Evolutionary conservation across 371 early-diverging fungal species (phyloP), one percentile per base, ranked within the genome.

Genomic region (Lichtheimia hyalospora): DNA sequence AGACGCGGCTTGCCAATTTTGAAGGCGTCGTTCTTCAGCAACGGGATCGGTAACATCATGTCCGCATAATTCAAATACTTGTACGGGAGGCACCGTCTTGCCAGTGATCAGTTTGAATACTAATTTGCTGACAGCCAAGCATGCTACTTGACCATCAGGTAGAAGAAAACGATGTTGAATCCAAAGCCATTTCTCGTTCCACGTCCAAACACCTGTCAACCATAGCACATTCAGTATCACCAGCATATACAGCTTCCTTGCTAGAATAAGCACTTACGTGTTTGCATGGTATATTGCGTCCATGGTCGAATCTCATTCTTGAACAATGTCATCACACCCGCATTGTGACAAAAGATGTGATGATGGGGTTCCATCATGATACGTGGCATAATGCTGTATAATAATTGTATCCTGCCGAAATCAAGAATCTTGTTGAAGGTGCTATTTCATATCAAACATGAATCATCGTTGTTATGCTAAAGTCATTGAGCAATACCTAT

Each of bases 361-460:
- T 69, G 67, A 28, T 71, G 39, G 14, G 71, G 77, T 34, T 73
- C 69, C 62, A 77, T 60, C 74, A 74, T 72, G n/a, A 70, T 64
- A 24, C 61, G 55, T 14, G 83, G 75, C 46, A 82, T 70, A 15
- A 82, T 54, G 0, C 71, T 60, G 23, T 76, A 79, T 14, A 79
- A 66, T 27, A 80, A 58, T 4, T 81, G 70, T 49, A 81, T 79
- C 34, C 86, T 71, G 16, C 74, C 74, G 52, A 73, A 84, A 50
- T 85, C 86, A 50, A 85, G 67, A 48, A 76, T 64, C 59, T 83
- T 85, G 74, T 82, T 80, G 68, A 82, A 85, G 20, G 76, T 79
- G 23, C 51, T 67, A 64, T 50, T 60, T 21, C 16, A 55, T 56
- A 27, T 14, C 14, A 51, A 51, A 10, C 23, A 21, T 39, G 13